Base-by-base conservation (phyloP, 768 basidiomycete species). In the Kwoniella sp. region DNA sequence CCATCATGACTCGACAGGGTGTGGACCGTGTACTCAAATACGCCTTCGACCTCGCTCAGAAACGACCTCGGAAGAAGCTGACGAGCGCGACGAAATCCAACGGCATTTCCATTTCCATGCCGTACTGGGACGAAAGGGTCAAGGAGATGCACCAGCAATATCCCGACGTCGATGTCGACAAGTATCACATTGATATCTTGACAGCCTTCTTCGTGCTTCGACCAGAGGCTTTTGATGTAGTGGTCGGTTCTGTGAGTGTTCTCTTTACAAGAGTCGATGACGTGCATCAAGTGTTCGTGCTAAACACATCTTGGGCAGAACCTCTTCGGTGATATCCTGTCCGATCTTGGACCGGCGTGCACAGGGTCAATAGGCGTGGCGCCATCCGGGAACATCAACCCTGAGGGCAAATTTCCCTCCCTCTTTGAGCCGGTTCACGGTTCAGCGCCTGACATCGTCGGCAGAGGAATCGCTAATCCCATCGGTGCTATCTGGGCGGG, bases 391-490 rank as follows among this genome's bases (percentile, higher is more conserved):
- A 97, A 97, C 83, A 97, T 97, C 79, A 59, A 33, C 19, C 29
- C 46, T 22, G 48, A 50, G 8, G 58, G 48, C 22, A 22, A 15
- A 24, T 59, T 21, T 15, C 56, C 96, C 33, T 97, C 93, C 58
- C 98, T 99, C 80, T 99, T 98, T 72, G 96, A 99, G 83, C 96
- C 96, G 65, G 96, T 99, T 12, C 96, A 99, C 81, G 96, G 96
- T 58, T 97, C 94, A 17, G 96, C 96, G 8, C 95, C 96, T n/a
- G 96, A 98, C 80, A 98, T 98, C 77, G 95, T 91, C 68, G 93
- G 91, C 83, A 82, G 76, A 83, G 82, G 64, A 51, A 68, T 76
- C 55, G 95, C 96, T 77, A 99, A 99, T 84, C 96, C 96, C 19
- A 97, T 96, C n/a, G 96, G 96, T 1, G 85, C 98, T 47, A 84